Evolutionary conservation across 2,329 filamentous ascomycete species (phyloP).

Genomic region (Aspergillus fumigatiaffinis): DNA sequence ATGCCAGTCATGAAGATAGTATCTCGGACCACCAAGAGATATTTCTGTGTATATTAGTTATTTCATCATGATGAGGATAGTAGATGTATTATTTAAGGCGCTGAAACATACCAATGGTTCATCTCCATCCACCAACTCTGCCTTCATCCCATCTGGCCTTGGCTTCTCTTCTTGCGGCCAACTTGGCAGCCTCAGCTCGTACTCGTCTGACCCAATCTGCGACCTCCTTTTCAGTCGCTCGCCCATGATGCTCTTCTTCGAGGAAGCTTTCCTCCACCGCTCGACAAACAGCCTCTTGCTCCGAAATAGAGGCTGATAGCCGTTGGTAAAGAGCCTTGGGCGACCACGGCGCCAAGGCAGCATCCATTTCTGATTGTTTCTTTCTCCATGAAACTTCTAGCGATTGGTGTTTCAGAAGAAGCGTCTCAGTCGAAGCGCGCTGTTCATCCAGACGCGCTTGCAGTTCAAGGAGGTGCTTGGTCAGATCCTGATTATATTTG

Average conservation of each 20-base stretch:
- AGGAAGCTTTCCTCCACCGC: slow-evolving; percentile 93
- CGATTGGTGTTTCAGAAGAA: slow-evolving; percentile 76
- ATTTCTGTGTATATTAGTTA: background rate
- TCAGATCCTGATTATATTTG: slow-evolving; percentile 67
- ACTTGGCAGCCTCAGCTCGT: slow-evolving; percentile 71
- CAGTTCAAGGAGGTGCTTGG: slow-evolving; percentile 43
- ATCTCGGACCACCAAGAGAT: background rate
- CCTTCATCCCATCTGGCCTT: slow-evolving; percentile 96
- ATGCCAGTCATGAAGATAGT: background rate
- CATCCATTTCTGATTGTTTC: slow-evolving; percentile 86
- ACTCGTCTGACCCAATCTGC: slow-evolving; percentile 80
- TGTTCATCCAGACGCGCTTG: slow-evolving; percentile 47
- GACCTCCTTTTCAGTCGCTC: slow-evolving; percentile 75
- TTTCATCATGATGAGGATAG: background rate
- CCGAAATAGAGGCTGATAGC: slow-evolving; percentile 68
- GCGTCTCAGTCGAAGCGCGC: slow-evolving; percentile 70
- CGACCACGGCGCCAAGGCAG: slow-evolving; percentile 76
- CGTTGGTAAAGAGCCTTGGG: slow-evolving; percentile 82
- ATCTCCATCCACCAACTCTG: slow-evolving; percentile 89
- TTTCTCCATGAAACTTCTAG: slow-evolving; percentile 89
- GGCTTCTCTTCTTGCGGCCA: slow-evolving; percentile 77
- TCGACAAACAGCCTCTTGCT: slow-evolving; percentile 76
- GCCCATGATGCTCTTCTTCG: slow-evolving; percentile 53
- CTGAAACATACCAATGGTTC: slow-evolving; percentile 25
- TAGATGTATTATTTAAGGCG: background rate